Conservation (phyloP, 257 asterid genomes). For the Rehmannia glutinosa region DNA sequence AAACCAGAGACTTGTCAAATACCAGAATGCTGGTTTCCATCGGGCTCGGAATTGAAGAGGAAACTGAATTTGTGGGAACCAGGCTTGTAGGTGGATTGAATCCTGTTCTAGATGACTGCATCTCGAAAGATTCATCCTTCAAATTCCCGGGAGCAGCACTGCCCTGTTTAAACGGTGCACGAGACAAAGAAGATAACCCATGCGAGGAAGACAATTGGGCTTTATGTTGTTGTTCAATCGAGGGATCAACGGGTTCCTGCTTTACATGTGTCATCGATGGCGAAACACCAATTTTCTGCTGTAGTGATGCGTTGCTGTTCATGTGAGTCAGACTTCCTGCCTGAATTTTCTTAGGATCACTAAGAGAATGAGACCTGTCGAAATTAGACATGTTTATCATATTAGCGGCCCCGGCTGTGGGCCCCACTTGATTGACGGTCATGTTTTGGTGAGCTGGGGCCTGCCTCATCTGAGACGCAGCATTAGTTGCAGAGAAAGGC, state of each 20-base stretch:
- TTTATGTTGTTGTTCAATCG: slow-evolving; percentile 51
- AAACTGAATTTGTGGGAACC: slow-evolving; percentile 30
- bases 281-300: slow-evolving; percentile 37
- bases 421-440: slow-evolving; percentile 41
- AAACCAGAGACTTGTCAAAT: slow-evolving; percentile 13
- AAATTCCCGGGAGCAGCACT: slow-evolving; percentile 39
- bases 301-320: no score
- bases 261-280: slow-evolving; percentile 55
- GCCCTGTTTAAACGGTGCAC: slow-evolving; percentile 45
- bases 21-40: slow-evolving; percentile 46
- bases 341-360: slow-evolving; percentile 51
- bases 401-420: slow-evolving; percentile 44
- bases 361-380: slow-evolving; percentile 49
- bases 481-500: slow-evolving; percentile 51
- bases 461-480: slow-evolving; percentile 64
- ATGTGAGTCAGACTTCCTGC: slow-evolving; percentile 33
- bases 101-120: slow-evolving; percentile 59
- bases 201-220: slow-evolving; percentile 46
- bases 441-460: slow-evolving; percentile 54
- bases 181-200: slow-evolving; percentile 48
- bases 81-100: slow-evolving; percentile 37
- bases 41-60: slow-evolving; percentile 38
- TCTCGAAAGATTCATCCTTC: slow-evolving; percentile 64
- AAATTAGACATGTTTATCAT: slow-evolving; percentile 47
- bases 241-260: slow-evolving; percentile 71